phyloP scores from a whole-genome alignment of 31 red algal species.

The Odonthalia washingtoniensis region DNA sequence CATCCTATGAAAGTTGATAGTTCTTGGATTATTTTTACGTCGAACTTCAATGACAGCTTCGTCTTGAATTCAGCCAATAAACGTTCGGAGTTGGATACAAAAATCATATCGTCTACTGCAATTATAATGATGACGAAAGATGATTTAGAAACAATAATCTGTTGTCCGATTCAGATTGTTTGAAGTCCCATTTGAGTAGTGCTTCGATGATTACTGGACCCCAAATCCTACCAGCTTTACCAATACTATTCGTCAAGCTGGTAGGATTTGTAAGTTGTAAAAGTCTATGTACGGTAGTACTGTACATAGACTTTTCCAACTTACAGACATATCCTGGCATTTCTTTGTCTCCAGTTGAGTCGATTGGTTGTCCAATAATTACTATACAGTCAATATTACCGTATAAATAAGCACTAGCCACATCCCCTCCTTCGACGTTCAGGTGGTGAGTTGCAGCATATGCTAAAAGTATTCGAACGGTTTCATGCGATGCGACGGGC shows the following conservation, averaged over 20 bases:
- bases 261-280: no score
- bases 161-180: slow-evolving; percentile 5
- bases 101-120: slow-evolving; percentile 6
- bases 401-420: slow-evolving; percentile 38
- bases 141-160: neutral
- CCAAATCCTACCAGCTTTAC: slow-evolving; percentile 32
- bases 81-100: neutral
- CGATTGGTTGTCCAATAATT: slow-evolving; percentile 43
- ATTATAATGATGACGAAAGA: slow-evolving; percentile 2
- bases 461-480: slow-evolving; percentile 40
- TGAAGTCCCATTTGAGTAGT: slow-evolving; percentile 7
- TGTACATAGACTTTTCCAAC: slow-evolving; percentile 33
- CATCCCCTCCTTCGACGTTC: slow-evolving; percentile 44
- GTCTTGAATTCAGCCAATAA: neutral
- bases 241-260: no score
- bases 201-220: slow-evolving; percentile 20
- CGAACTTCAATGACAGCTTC: neutral
- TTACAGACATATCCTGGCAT: slow-evolving; percentile 40
- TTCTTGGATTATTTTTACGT: neutral
- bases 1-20: slow-evolving; percentile 15
- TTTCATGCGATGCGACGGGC: slow-evolving; percentile 49
- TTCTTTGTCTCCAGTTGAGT: slow-evolving; percentile 36
- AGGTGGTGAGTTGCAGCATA: slow-evolving; percentile 29
- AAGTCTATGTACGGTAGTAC: no score
- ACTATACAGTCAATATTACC: slow-evolving; percentile 23